Conservation (phyloP, 805 yeast genomes). For the Pichia phayaonensis region DNA sequence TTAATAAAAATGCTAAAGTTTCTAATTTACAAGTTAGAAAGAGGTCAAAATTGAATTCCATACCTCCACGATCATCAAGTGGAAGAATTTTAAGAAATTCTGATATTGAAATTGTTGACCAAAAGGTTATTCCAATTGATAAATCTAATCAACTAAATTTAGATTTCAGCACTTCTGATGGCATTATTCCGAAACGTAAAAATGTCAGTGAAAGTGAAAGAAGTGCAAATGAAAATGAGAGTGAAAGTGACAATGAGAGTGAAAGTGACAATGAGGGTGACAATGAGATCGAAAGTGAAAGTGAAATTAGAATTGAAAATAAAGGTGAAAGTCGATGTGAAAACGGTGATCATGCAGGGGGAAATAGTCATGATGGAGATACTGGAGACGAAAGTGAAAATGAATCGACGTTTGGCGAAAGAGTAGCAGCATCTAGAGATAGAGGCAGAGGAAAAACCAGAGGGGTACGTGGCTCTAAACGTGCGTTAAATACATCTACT, state of each 20-base stretch:
- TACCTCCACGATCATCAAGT: background rate
- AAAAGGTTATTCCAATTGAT: background rate
- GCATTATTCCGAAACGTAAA: background rate
- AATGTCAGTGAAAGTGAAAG: background rate
- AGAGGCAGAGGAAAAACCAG: background rate
- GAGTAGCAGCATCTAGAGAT: background rate
- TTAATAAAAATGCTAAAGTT: background rate
- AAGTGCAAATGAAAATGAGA: no score
- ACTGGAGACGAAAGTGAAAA: background rate
- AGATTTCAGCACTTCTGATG: background rate
- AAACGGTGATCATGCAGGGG: background rate
- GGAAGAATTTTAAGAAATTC: background rate
- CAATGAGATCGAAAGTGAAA: background rate
- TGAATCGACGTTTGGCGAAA: background rate
- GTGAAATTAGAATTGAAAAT: background rate
- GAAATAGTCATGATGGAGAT: background rate
- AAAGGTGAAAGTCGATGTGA: background rate
- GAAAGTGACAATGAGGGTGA: background rate
- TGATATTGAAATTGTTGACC: constrained; percentile 1
- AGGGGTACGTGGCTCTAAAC: background rate
- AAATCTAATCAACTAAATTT: background rate
- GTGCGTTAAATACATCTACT: background rate
- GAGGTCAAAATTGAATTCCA: background rate
- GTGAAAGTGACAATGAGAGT: background rate
- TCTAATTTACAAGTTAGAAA: background rate